Percentiles rank a stretch among this genome's conserved stretches.
Evolutionary conservation across 2,329 filamentous ascomycete species (phyloP).

Genomic region (Fusarium oligoseptatum): DNA sequence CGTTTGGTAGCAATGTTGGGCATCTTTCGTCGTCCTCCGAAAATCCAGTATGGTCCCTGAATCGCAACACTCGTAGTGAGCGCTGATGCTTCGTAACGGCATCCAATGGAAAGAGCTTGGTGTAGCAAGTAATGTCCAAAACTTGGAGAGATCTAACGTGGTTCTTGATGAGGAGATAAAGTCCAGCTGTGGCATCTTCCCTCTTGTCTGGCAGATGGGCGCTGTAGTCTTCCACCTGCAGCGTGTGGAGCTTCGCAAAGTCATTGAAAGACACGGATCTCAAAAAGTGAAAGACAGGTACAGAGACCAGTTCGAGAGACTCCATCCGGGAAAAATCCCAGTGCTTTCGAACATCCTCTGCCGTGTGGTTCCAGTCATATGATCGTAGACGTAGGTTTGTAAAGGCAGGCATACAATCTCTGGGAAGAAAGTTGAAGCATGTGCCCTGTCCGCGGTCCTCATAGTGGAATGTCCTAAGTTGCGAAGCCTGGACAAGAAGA

Average conservation of each 20-base stretch:
- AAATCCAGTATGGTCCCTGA: slow-evolving; percentile 63
- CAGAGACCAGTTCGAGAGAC: slow-evolving; percentile 57
- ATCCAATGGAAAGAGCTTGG: slow-evolving; percentile 55
- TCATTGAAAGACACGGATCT: slow-evolving; percentile 55
- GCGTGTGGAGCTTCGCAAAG: slow-evolving; percentile 52
- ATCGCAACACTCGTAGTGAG: slow-evolving; percentile 55
- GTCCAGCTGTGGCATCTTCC: slow-evolving; percentile 54
- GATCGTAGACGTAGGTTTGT: slow-evolving; percentile 57
- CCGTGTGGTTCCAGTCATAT: slow-evolving; percentile 63
- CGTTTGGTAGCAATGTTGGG: slow-evolving; percentile 55
- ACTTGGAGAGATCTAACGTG: slow-evolving; percentile 54
- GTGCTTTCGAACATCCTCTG: slow-evolving; percentile 54
- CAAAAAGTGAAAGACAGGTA: slow-evolving; percentile 61
- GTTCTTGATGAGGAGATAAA: slow-evolving; percentile 56
- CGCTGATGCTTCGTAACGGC: slow-evolving; percentile 55
- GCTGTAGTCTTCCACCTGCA: slow-evolving; percentile 61
- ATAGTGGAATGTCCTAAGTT: slow-evolving; percentile 58
- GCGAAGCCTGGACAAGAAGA: slow-evolving; percentile 54
- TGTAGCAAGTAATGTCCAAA: slow-evolving; percentile 59
- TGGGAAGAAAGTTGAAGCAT: slow-evolving; percentile 55
- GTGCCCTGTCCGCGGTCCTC: slow-evolving; percentile 61
- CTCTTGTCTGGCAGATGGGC: slow-evolving; percentile 55
- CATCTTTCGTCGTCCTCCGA: slow-evolving; percentile 57
- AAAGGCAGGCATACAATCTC: slow-evolving; percentile 60
- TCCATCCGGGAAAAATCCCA: slow-evolving; percentile 62